These are phyloP conservation scores for Cytospora piceae DNA, from an alignment of 2,329 filamentous ascomycete species.

Conservation along the genomic window DNA sequence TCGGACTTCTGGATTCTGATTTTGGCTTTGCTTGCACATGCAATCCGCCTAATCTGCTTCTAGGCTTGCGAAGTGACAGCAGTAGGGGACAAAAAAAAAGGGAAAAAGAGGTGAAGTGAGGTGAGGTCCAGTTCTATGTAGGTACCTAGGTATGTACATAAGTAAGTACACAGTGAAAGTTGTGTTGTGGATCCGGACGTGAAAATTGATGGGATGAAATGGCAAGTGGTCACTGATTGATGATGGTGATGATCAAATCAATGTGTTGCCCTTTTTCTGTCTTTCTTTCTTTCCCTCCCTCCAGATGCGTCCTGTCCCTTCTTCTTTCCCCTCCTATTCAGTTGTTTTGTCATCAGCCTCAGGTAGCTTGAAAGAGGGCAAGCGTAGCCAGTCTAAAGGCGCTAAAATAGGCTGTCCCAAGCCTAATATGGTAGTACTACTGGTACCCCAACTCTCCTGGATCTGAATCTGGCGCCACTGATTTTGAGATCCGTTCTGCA, in stretches of 20 bases:
- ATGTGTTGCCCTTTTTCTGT: too few species aligned
- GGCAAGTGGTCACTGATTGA: too few species aligned
- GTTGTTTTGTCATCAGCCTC: neutral
- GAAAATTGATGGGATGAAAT: constrained; percentile 1
- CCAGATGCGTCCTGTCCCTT: too few species aligned
- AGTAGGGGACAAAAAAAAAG: constrained; percentile 2
- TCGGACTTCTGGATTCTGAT: constrained; percentile 1
- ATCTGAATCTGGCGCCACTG: neutral
- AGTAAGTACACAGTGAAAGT: constrained; percentile 12
- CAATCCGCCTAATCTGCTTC: constrained; percentile 18
- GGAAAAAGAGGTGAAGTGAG: constrained; percentile 1
- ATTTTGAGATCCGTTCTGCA: neutral
- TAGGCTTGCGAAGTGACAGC: neutral
- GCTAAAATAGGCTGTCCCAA: neutral
- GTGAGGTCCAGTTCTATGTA: constrained; percentile 5
- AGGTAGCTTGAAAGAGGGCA: neutral
- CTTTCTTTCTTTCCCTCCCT: neutral
- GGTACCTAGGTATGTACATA: too few species aligned
- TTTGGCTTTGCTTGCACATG: constrained; percentile 17
- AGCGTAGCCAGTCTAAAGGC: neutral
- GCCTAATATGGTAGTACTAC: neutral
- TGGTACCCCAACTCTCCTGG: neutral
- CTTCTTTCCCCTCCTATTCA: neutral
- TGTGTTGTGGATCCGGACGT: constrained; percentile 8
- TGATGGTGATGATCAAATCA: neutral